A percentile compares a stretch with the other conserved stretches of the same genome.
Conservation (phyloP, 176 grass and related monocot genomes). For the Lolium rigidum region DNA sequence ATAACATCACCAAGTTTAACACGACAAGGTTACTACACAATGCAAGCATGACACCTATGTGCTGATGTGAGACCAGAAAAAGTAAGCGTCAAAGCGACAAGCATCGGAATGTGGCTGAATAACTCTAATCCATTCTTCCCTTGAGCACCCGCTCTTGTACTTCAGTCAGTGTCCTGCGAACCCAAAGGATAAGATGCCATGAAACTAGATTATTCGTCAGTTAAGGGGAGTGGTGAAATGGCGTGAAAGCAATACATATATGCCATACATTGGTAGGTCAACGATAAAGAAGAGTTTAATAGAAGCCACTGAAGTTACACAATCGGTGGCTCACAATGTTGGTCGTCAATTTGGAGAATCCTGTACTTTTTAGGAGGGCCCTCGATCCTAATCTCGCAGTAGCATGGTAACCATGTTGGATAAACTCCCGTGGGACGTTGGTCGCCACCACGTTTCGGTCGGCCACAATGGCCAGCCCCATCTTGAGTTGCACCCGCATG, state of each 20-base stretch:
- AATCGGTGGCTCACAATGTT: too few species aligned
- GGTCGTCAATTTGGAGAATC: too few species aligned
- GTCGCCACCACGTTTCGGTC: too few species aligned
- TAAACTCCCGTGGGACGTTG: too few species aligned
- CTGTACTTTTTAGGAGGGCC: too few species aligned
- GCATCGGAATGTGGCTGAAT: not conserved
- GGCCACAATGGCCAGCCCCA: too few species aligned
- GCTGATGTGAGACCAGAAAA: not conserved
- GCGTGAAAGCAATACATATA: not conserved
- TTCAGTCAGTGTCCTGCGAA: constrained; percentile 84
- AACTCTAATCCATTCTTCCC: constrained; percentile 86
- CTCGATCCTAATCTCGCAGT: too few species aligned
- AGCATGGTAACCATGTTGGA: too few species aligned
- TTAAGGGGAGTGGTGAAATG: not conserved
- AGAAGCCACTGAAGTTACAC: too few species aligned
- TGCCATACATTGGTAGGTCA: not conserved
- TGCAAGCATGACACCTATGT: constrained; percentile 14
- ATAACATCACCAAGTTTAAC: not conserved
- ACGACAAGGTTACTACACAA: constrained; percentile 33
- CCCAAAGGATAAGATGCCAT: constrained; percentile 27
- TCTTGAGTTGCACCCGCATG: too few species aligned
- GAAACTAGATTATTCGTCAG: not conserved
- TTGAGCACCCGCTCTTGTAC: constrained; percentile 84
- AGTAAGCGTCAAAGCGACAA: constrained; percentile 8
- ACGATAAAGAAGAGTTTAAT: not conserved